Percentiles rank a stretch among this genome's conserved stretches.
These are phyloP conservation scores for Pythium monospermum DNA, from an alignment of 352 stramenopile species.

Conservation along the genomic window DNA sequence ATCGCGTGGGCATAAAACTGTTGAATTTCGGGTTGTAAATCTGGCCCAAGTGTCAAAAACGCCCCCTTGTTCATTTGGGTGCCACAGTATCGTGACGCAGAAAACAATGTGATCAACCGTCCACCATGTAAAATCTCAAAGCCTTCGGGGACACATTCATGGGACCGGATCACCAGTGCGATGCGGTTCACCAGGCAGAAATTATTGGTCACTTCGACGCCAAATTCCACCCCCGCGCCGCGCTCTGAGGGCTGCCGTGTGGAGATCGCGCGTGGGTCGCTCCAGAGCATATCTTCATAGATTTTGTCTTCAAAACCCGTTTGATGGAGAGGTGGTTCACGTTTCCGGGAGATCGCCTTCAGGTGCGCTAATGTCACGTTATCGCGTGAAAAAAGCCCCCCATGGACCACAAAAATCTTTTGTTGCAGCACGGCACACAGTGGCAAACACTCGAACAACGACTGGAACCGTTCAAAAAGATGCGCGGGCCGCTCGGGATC, in stretches of 20 bases:
- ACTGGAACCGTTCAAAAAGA: conserved; percentile 69
- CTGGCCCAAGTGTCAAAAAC: conserved; percentile 87
- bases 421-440: conserved; percentile 88
- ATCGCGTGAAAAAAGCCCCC: conserved; percentile 89
- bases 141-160: conserved; percentile 91
- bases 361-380: conserved; percentile 90
- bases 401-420: conserved; percentile 94
- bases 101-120: conserved; percentile 91
- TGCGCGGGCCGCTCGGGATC: conserved; percentile 43
- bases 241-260: conserved; percentile 76
- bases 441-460: conserved; percentile 84
- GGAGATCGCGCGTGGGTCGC: conserved; percentile 80
- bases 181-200: conserved; percentile 93
- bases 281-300: conserved; percentile 93
- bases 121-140: conserved; percentile 89
- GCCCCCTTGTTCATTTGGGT: conserved; percentile 92
- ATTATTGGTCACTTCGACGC: conserved; percentile 90
- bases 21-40: conserved; percentile 92
- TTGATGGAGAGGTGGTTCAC: conserved; percentile 87
- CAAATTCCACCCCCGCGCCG: conserved; percentile 91
- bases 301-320: conserved; percentile 89
- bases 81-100: conserved; percentile 88
- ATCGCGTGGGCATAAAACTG: conserved; percentile 91
- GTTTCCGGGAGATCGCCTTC: conserved; percentile 86
- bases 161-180: conserved; percentile 89